Base-by-base conservation (phyloP, 2,329 filamentous ascomycete genomes). In the Pseudogymnoascus sp. region DNA sequence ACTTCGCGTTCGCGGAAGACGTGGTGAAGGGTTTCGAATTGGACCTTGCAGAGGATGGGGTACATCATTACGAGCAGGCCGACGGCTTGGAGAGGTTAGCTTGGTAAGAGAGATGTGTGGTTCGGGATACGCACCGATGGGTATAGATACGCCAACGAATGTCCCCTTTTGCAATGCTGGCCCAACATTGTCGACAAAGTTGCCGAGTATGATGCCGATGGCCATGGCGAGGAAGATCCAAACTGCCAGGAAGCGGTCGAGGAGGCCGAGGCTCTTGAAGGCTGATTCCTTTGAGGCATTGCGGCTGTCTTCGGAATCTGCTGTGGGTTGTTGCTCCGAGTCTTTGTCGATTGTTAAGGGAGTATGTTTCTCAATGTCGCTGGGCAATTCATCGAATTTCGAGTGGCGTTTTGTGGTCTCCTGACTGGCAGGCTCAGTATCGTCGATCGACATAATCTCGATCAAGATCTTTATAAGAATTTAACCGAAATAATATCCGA, bases 31-130 rank as follows among this genome's bases (percentile, higher is more conserved):
- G 84, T 83, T 73, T 96, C 91, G 74, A 86, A 95, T 42, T 85
- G 85, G 5, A 96, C 88, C 74, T 95, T 95, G 81, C 90, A 96
- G 0, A 96, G 78, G 65, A 96, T 96, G 0, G 91, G 92, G 71
- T 95, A 96, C 90, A 96, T 96, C 91, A 96, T 96, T 44, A 96
- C 86, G 1, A 96, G 80, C 0, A 96, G 77, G 0, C 91, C 91
- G 59, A 96, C 78, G 0, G 91, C 90, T 90, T 65, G 24, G 37
- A 13, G 24, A 24, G 10, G 29, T 37, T 19, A 61, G 37, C 31
- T 59, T 59, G 4, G n/a, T 38, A 26, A 31, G 31, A 24, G 10
- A 59, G 40, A 7, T 8, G 7, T 59, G 21, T 47, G 29, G 35
- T 10, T 24, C 13, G 3, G 21, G 1, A 14, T 26, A 73, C 77